Evolutionary conservation across 2,329 filamentous ascomycete species (phyloP).

Genomic region (Magnaporthiopsis rhizophila): DNA sequence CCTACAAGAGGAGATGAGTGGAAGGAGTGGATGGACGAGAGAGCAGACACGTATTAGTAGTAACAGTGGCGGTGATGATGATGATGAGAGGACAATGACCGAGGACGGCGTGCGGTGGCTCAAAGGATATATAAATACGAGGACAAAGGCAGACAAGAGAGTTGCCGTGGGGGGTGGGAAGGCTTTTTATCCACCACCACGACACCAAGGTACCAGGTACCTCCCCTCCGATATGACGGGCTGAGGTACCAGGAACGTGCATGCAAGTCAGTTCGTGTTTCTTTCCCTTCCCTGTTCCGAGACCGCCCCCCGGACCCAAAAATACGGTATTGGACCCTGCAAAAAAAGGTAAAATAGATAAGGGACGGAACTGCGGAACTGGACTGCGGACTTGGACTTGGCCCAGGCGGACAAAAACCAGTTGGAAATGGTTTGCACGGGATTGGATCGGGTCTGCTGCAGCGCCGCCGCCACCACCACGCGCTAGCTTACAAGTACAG

Average conservation of each 20-base stretch:
- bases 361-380: too few species aligned
- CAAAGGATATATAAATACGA: not conserved
- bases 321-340: not conserved
- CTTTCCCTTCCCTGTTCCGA: not conserved
- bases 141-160: not conserved
- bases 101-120: too few species aligned
- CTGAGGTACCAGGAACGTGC: not conserved
- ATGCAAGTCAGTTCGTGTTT: not conserved
- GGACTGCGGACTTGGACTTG: too few species aligned
- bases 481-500: not conserved
- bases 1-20: not conserved
- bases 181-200: constrained; percentile 2
- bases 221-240: not conserved
- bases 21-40: not conserved
- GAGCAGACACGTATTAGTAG: too few species aligned
- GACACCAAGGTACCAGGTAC: not conserved
- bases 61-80: not conserved
- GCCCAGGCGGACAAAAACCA: not conserved
- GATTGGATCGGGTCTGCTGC: not conserved
- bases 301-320: not conserved
- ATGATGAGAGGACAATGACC: not conserved
- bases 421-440: not conserved
- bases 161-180: not conserved
- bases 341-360: not conserved
- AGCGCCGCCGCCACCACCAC: not conserved